Conservation (phyloP, 106 monocot species). For the Dendrobium huoshanense region DNA sequence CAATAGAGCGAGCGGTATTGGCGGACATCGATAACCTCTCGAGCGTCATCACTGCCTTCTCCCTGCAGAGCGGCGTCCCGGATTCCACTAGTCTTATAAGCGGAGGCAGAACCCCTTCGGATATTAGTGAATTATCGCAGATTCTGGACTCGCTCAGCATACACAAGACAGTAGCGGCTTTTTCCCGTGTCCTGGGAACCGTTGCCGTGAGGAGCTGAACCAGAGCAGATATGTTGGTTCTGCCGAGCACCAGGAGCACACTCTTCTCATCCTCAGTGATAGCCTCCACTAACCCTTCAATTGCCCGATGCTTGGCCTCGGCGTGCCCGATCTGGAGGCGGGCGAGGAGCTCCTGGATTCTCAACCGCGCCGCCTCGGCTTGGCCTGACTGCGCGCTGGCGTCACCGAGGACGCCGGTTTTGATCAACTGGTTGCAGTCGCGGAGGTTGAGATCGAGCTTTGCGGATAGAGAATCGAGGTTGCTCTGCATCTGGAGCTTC, state of each 20-base stretch:
- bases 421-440: slow-evolving; percentile 45
- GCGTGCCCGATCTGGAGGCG: slow-evolving; percentile 79
- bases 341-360: slow-evolving; percentile 44
- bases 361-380: slow-evolving; percentile 1
- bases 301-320: slow-evolving; percentile 65
- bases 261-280: slow-evolving; percentile 49
- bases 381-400: not conserved
- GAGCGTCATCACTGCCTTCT: slow-evolving; percentile 60
- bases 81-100: slow-evolving; percentile 64
- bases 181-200: slow-evolving; percentile 45
- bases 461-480: slow-evolving; percentile 37
- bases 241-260: slow-evolving; percentile 33
- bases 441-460: slow-evolving; percentile 52
- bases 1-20: slow-evolving; percentile 51
- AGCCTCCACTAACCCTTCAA: slow-evolving; percentile 52
- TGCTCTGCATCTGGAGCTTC: slow-evolving; percentile 67
- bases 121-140: slow-evolving; percentile 41
- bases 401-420: slow-evolving; percentile 46
- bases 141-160: slow-evolving; percentile 43
- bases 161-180: slow-evolving; percentile 50
- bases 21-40: slow-evolving; percentile 58
- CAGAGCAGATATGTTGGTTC: slow-evolving; percentile 46
- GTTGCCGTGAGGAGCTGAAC: slow-evolving; percentile 54
- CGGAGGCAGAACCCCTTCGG: slow-evolving; percentile 64
- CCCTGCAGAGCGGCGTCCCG: slow-evolving; percentile 36